Percentiles rank a stretch among this genome's conserved stretches.
Evolutionary conservation across 2,329 filamentous ascomycete species (phyloP).

Genomic region (Dactylonectria macrodidyma): DNA sequence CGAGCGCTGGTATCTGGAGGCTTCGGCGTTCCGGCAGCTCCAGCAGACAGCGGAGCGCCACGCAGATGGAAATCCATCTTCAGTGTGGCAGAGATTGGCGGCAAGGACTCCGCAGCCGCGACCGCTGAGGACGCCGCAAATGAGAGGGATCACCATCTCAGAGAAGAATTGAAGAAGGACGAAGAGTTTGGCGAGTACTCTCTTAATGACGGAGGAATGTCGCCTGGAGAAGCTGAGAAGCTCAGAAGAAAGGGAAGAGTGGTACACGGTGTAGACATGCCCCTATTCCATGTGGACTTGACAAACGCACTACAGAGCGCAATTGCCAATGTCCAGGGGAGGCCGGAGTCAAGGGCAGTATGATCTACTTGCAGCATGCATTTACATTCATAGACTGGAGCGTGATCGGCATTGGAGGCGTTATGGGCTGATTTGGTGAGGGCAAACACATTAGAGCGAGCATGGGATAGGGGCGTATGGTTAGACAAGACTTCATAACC

Average conservation of each 20-base stretch:
- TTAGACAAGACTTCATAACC: neutral
- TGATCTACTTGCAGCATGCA: neutral
- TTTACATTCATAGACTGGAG: constrained; percentile 4
- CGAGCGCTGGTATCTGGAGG: constrained; percentile 88
- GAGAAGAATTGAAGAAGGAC: constrained; percentile 53
- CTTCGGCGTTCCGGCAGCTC: constrained; percentile 84
- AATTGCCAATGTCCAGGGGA: constrained; percentile 81
- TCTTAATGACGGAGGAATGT: constrained; percentile 36
- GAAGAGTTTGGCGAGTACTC: constrained; percentile 49
- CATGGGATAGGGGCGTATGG: constrained; percentile 10
- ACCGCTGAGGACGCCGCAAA: constrained; percentile 76
- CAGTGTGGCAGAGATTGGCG: constrained; percentile 89
- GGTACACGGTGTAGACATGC: constrained; percentile 88
- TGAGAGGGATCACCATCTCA: constrained; percentile 15
- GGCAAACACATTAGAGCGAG: neutral
- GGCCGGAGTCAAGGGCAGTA: constrained; percentile 52
- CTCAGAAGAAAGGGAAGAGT: constrained; percentile 70
- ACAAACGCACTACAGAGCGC: constrained; percentile 91
- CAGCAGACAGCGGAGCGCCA: constrained; percentile 59
- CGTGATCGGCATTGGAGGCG: constrained; percentile 15
- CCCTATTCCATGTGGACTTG: constrained; percentile 94
- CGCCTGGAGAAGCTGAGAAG: constrained; percentile 51
- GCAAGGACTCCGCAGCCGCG: constrained; percentile 77
- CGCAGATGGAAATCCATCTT: constrained; percentile 95
- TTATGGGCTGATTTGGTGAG: constrained; percentile 7